Base-by-base conservation (phyloP, 345 rosid species). In the Cardamine resedifolia region DNA sequence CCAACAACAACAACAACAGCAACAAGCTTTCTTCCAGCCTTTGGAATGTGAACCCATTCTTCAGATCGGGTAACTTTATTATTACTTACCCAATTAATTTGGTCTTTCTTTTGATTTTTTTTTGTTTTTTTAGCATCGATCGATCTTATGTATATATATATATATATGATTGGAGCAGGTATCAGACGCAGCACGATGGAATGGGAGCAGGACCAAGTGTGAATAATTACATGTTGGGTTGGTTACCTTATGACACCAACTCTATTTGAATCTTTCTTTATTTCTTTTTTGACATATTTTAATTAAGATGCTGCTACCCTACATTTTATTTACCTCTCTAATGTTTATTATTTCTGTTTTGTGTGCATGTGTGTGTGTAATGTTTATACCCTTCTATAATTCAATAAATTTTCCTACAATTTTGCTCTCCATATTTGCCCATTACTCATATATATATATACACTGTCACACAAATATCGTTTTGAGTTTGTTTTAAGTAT, bases 1-100 rank as follows among this genome's bases (percentile, higher is more conserved):
- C 58, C 81, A 67, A 61, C 86, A 88, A 34, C n/a, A n/a, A 53
- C 79, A 69, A 71, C 92, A 83, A 23, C 77, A 81, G 18, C 87
- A 67, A 61, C 86, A 88, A 34, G 83, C 78, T 64, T 94, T 94
- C 82, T 94, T 85, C 26, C 97, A 94, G 67, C 91, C 90, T 15
- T 67, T 91, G 82, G 93, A 88, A 11, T 91, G 92, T 61, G 96
- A 91, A 68, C 97, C 98, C 26, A 89, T 95, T 20, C 76, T 91
- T 70, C 98, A 94, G 62, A 90, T 91, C 15, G 95, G 98, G 98
- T 94, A 88, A 20, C 74, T 6, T 15, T 56, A 11, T 12, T 6
- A n/a, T n/a, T 15, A 30, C 52, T 44, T 6, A 38, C 43, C 2
- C 2, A 16, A 5, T 4, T 2, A 30, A 5, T n/a, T 56, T 31